These are phyloP conservation scores for Cladosporium sp. DNA, from an alignment of 2,329 filamentous ascomycete genomes.

Conservation along the genomic window DNA sequence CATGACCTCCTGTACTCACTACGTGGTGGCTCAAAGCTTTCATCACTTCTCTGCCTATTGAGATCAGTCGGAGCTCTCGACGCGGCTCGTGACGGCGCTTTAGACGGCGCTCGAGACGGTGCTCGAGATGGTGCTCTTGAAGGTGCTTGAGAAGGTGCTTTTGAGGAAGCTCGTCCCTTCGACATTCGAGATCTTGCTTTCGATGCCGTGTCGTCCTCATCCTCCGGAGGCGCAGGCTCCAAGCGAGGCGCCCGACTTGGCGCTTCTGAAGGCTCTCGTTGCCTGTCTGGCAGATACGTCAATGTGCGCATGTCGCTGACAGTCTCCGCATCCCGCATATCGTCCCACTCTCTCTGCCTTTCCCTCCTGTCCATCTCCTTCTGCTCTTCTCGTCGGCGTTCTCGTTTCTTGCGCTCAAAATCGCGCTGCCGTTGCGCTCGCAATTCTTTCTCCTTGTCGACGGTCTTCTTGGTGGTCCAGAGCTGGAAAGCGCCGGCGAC, in stretches of 20 bases:
- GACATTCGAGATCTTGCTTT: conserved; percentile 4
- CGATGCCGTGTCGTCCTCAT: conserved; percentile 4
- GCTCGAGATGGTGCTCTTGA: not conserved
- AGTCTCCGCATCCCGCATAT: conserved; percentile 3
- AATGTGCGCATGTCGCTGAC: conserved; percentile 11
- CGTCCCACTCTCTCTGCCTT: conserved; percentile 7
- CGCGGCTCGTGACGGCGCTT: not conserved
- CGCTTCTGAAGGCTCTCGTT: conserved; percentile 10
- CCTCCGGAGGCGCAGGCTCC: not conserved
- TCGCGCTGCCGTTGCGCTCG: conserved; percentile 6
- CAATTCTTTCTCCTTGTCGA: conserved; percentile 13
- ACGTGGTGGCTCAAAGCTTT: conserved; percentile 3
- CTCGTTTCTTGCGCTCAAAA: conserved; percentile 13
- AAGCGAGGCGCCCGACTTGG: conserved; percentile 5
- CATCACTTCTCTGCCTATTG: not conserved
- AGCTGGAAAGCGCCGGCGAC: conserved; percentile 15
- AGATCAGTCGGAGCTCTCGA: not conserved
- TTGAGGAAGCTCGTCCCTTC: not conserved
- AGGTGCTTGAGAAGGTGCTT: conserved; percentile 2
- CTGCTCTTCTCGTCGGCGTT: conserved; percentile 13
- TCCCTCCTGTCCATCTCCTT: conserved; percentile 6
- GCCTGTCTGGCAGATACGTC: conserved; percentile 10
- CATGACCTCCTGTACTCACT: not conserved
- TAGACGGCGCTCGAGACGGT: not conserved
- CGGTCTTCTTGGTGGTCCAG: conserved; percentile 14